phyloP scores from a whole-genome alignment of 352 stramenopile species.

The Phytophthora cryptogea region DNA sequence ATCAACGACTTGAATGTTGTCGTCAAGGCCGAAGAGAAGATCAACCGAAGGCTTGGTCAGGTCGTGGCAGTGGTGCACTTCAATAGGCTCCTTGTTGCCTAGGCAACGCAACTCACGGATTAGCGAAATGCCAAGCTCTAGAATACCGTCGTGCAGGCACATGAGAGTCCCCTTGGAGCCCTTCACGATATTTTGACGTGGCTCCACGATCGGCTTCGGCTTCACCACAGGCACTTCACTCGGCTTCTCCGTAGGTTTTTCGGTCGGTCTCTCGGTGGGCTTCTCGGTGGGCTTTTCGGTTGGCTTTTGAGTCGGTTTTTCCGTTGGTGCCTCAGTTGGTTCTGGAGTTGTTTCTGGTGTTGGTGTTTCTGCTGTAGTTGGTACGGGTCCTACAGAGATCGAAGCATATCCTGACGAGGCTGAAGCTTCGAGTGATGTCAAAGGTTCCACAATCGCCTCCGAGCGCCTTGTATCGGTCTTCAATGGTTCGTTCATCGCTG shows the following conservation, averaged over 20 bases:
- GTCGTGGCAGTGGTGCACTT: constrained; percentile 60
- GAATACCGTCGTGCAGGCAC: constrained; percentile 46
- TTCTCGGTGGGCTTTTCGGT: constrained; percentile 12
- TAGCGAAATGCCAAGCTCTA: constrained; percentile 49
- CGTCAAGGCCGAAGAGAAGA: constrained; percentile 39
- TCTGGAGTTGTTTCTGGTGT: no score
- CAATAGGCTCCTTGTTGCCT: constrained; percentile 52
- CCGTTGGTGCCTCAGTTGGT: neutral
- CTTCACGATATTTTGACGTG: constrained; percentile 36
- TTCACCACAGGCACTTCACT: constrained; percentile 21
- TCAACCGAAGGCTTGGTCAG: constrained; percentile 30
- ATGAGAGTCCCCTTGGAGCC: constrained; percentile 47
- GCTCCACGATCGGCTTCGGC: constrained; percentile 26
- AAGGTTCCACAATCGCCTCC: constrained; percentile 3
- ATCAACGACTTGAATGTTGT: constrained; percentile 52
- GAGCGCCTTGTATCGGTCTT: constrained; percentile 3
- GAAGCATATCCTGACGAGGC: constrained; percentile 6
- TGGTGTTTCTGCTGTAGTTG: neutral
- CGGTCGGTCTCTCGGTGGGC: constrained; percentile 6
- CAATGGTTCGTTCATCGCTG: constrained; percentile 12
- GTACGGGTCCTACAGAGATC: constrained; percentile 3
- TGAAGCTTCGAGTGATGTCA: constrained; percentile 15
- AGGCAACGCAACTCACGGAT: constrained; percentile 57
- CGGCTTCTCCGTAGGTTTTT: constrained; percentile 15
- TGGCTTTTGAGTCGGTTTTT: constrained; percentile 8